Evolutionary conservation across 805 yeast species (phyloP).

Genomic region (Yarrowia sp.): DNA sequence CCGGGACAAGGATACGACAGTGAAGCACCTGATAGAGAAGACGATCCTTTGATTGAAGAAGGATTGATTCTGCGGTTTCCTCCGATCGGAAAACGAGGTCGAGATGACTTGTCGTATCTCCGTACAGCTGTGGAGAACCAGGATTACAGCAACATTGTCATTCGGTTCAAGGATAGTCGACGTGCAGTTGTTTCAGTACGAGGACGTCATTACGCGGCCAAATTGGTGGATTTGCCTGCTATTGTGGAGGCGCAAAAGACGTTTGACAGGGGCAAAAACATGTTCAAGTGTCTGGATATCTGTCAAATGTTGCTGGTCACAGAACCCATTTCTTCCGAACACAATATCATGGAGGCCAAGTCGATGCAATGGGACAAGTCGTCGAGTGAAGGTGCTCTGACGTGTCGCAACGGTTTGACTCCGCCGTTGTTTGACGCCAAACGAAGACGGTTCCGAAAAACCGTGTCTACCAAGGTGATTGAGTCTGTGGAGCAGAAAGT

Average conservation of each 20-base stretch:
- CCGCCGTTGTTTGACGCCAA: slow-evolving; percentile 73
- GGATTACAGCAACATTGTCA: slow-evolving; percentile 64
- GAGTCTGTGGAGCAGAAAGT: slow-evolving; percentile 77
- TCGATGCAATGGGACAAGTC: slow-evolving; percentile 20
- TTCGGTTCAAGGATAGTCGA: slow-evolving; percentile 79
- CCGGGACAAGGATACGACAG: slow-evolving; percentile 97
- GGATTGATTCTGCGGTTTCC: slow-evolving; percentile 74
- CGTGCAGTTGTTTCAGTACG: slow-evolving; percentile 75
- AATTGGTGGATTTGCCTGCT: slow-evolving; percentile 85
- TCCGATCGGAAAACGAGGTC: slow-evolving; percentile 31
- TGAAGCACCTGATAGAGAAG: slow-evolving; percentile 94
- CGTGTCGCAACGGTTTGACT: slow-evolving; percentile 65
- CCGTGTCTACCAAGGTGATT: slow-evolving; percentile 65
- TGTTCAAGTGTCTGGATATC: slow-evolving; percentile 81
- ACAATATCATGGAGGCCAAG: slow-evolving; percentile 7
- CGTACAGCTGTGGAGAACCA: slow-evolving; percentile 64
- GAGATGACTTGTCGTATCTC: slow-evolving; percentile 65
- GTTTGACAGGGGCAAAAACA: slow-evolving; percentile 73
- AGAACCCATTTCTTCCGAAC: slow-evolving; percentile 43
- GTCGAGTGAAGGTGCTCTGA: background rate
- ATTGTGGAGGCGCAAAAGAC: slow-evolving; percentile 83
- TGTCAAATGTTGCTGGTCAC: slow-evolving; percentile 81
- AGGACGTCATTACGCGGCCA: slow-evolving; percentile 71
- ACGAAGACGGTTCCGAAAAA: slow-evolving; percentile 66
- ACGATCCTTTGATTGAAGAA: slow-evolving; percentile 88